Base-by-base conservation (phyloP, 805 yeast species). In the Saccharomycopsis selenospora region DNA sequence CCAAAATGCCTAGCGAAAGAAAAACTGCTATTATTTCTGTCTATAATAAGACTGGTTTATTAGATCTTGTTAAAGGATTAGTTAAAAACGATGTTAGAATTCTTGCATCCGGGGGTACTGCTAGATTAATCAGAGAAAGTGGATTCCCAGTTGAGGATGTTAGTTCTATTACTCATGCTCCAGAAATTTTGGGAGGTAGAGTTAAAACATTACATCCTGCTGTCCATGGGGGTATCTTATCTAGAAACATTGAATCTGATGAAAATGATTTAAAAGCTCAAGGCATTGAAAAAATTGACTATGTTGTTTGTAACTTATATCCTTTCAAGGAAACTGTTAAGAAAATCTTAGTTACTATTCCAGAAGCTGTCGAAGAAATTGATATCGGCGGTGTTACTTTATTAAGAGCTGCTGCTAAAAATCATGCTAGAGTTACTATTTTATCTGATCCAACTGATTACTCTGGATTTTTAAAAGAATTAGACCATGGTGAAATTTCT, bases 141-240 rank as follows among this genome's bases (percentile, higher is more conserved):
- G 98, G 98, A 10, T 91, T 93, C 80, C 91, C 95, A 41, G 98
- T 93, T 14, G 96, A 91, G 57, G 99, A 93, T 63, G 96, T 93
- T 36, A 82, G 95, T 36, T 66, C 93, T 51, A 88, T 93, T 66
- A 93, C 99, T 30, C 96, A 93, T 63, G 98, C 98, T 36, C 99
- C 99, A 46, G 99, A 93, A 70, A 93, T 93, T 96, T 76, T 93
- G 58, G 96, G 97, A 55, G 99, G 99, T 56, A 80, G 99, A 70
- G 99, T 93, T 59, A 93, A 93, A 74, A 93, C 99, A 52, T 75
- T 93, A 60, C 99, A 93, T 66, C 99, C 99, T 36, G 99, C 98
- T 26, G 96, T 93, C 54, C 99, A 93, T 67, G 99, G 96, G 60
- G 95, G 95, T 63, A 93, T 93, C 61, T 77, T 93, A 58, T 98